Base-by-base conservation (phyloP, 768 basidiomycete genomes). In the Leccinum incarnatum region DNA sequence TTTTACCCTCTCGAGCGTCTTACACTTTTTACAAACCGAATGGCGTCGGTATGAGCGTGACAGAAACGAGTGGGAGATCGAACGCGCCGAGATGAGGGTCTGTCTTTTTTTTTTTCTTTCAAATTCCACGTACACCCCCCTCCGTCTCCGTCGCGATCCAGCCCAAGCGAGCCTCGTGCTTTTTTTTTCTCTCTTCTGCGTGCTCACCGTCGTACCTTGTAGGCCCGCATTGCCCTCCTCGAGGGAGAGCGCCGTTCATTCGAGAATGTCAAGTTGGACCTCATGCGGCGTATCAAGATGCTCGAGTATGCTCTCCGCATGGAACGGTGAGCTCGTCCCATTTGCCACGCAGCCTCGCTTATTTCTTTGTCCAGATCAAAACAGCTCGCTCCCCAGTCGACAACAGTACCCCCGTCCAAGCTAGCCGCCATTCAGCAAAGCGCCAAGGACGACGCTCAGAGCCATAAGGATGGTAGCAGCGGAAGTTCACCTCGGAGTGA, bases 11-110 rank as follows among this genome's bases (percentile, higher is more conserved):
- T 95, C 95, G 6, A 89, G 85, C 68, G 95, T 98, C 59, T 82
- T 99, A 61, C 97, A 99, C 78, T 99, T 93, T 74, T 82, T 98
- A 53, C 97, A 99, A 78, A 93, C 93, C 21, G 97, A 99, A 79
- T 98, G 95, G 93, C 83, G 97, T 62, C 83, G 93, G 60, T 98
- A 97, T 70, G 97, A 98, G 75, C 88, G 95, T 73, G 97, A 99
- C 78, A 83, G 96, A 69, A 99, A 99, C 72, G 97, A 99, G 77
- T 99, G 96, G 96, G 97, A 99, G 81, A 99, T 99, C 68, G 97
- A 98, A 76, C 82, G 97, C 66, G 97, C 97, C 32, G 97, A 98
- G 76, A 98, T 98, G 95, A 83, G 96, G 82, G 94, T 95, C 63
- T 68, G 91, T 85, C 46, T 61, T 56, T 62, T 46, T 11, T 5